Conservation (phyloP, 73 alveolate species). For the Paramecium caudatum region DNA sequence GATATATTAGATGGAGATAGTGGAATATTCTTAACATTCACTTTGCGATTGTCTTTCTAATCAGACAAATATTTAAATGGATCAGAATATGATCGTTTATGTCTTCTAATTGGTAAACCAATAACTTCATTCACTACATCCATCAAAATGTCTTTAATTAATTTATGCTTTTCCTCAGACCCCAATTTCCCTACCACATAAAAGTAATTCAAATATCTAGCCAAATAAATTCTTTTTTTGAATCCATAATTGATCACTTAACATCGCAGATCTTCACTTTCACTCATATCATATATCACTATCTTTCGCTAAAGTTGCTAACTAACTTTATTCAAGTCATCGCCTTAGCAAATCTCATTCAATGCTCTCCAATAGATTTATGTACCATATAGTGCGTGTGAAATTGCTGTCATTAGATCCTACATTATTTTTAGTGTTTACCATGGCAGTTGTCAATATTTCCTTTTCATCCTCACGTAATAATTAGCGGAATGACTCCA, state of each 20-base stretch:
- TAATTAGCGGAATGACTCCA: constrained; percentile 18
- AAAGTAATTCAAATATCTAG: constrained; percentile 60
- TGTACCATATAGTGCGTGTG: constrained; percentile 42
- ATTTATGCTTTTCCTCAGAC: background rate
- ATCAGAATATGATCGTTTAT: constrained; percentile 59
- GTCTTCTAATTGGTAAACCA: constrained; percentile 58
- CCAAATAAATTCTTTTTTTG: constrained; percentile 52
- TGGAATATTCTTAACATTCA: constrained; percentile 50
- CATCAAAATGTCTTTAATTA: constrained; percentile 41
- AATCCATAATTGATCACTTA: constrained; percentile 48
- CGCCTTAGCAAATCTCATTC: background rate
- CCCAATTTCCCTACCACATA: constrained; percentile 65
- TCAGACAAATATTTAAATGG: constrained; percentile 48
- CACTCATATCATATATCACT: constrained; percentile 46
- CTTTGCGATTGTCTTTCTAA: constrained; percentile 37
- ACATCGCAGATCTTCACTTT: constrained; percentile 44
- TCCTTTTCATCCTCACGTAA: constrained; percentile 56
- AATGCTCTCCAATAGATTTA: background rate
- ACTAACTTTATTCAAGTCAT: background rate
- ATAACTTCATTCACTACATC: constrained; percentile 32
- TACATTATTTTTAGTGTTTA: constrained; percentile 7
- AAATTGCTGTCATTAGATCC: constrained; percentile 70
- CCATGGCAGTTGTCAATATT: constrained; percentile 32
- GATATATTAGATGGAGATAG: constrained; percentile 40
- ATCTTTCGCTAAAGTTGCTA: constrained; percentile 21